A percentile compares a stretch with the other conserved stretches of the same genome.
These are phyloP conservation scores for Aspergillus nomiae DNA, from an alignment of 2,329 filamentous ascomycete species.

Conservation along the genomic window DNA sequence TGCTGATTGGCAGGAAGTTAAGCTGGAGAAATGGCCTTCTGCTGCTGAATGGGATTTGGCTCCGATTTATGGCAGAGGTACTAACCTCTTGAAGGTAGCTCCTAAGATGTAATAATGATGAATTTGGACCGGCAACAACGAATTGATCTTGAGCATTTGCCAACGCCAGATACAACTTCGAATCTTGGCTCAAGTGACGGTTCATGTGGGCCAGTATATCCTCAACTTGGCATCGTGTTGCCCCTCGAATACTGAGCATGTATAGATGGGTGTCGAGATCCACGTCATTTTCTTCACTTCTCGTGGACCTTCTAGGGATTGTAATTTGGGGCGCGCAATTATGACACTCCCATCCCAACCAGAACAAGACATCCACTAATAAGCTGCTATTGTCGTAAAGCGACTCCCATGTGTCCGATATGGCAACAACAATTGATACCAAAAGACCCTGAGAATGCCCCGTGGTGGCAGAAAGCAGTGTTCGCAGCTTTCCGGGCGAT, in stretches of 20 bases:
- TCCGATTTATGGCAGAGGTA: slow-evolving; percentile 14
- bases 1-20: slow-evolving; percentile 43
- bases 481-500: slow-evolving; percentile 33
- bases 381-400: slow-evolving; percentile 31
- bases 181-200: neutral
- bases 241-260: slow-evolving; percentile 21
- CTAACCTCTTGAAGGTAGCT: slow-evolving; percentile 7
- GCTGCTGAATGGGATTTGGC: slow-evolving; percentile 32
- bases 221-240: slow-evolving; percentile 1
- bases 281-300: neutral
- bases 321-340: slow-evolving; percentile 11
- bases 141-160: slow-evolving; percentile 20
- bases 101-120: slow-evolving; percentile 15
- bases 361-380: slow-evolving; percentile 31
- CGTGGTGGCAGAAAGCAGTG: slow-evolving; percentile 26
- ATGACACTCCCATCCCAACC: slow-evolving; percentile 21
- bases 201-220: slow-evolving; percentile 12
- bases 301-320: neutral
- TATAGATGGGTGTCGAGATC: slow-evolving; percentile 10
- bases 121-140: slow-evolving; percentile 19
- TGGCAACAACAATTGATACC: slow-evolving; percentile 37
- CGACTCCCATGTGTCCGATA: slow-evolving; percentile 35
- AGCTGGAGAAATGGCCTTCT: slow-evolving; percentile 30
- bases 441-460: slow-evolving; percentile 46
- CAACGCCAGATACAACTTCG: slow-evolving; percentile 12